Percentiles rank a stretch among this genome's conserved stretches.
Evolutionary conservation across 371 early-diverging fungal genomes (phyloP).

Genomic region (Encephalitozoon hellem): DNA sequence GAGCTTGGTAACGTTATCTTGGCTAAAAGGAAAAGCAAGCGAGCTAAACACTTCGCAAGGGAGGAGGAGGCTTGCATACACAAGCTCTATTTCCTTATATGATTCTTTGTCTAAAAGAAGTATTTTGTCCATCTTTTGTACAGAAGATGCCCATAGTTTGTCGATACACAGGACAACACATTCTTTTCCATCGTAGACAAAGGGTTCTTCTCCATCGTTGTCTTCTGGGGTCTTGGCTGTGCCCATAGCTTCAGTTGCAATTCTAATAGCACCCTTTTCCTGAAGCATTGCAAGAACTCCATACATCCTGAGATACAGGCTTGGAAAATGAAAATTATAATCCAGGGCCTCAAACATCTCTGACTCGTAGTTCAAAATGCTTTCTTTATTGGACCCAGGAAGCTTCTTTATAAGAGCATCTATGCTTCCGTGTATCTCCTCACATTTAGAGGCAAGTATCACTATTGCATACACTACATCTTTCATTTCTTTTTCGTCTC

Average conservation of each 20-base stretch:
- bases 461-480: background rate
- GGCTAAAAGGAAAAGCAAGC: background rate
- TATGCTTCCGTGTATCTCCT: conserved; percentile 4
- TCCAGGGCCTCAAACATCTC: background rate
- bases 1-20: background rate
- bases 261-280: background rate
- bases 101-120: background rate
- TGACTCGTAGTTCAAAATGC: background rate
- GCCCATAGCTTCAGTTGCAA: background rate
- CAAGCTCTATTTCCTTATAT: conserved; percentile 13
- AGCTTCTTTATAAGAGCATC: background rate
- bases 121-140: background rate
- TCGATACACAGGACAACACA: background rate
- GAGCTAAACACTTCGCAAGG: background rate
- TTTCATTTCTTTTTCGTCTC: background rate
- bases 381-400: background rate
- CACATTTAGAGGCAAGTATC: conserved; percentile 20
- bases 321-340: conserved; percentile 4
- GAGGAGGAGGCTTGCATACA: background rate
- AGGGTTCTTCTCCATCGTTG: background rate
- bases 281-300: background rate
- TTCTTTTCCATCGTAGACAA: background rate
- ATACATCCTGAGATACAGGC: conserved; percentile 13
- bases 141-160: background rate
- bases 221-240: background rate